phyloP scores from a whole-genome alignment of 2,329 filamentous ascomycete genomes.

The Fusarium torreyae region DNA sequence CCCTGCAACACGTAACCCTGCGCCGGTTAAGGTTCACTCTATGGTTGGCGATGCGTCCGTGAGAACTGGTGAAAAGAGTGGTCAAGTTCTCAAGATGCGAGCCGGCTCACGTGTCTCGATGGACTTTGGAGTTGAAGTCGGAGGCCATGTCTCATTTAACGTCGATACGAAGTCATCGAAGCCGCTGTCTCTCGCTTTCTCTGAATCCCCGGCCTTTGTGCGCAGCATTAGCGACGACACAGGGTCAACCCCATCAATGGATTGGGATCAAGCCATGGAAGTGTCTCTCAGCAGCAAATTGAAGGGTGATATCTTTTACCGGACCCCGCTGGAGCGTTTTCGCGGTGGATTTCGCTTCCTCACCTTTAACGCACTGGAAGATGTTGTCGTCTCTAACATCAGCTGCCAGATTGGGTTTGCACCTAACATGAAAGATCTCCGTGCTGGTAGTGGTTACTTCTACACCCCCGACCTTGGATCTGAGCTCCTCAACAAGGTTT shows the following conservation, averaged over 20 bases:
- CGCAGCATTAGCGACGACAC: not conserved
- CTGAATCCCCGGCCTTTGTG: not conserved
- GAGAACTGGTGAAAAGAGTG: not conserved
- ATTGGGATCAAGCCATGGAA: constrained; percentile 1
- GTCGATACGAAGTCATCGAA: not conserved
- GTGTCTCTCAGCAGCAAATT: not conserved
- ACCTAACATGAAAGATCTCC: not conserved
- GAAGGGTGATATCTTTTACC: not conserved
- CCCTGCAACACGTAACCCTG: not conserved
- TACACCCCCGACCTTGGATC: not conserved
- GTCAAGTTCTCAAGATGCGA: not conserved
- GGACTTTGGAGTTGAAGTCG: not conserved
- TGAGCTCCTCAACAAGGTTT: not conserved
- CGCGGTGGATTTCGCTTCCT: not conserved
- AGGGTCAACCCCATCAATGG: not conserved
- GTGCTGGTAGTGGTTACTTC: not conserved
- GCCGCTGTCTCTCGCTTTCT: not conserved
- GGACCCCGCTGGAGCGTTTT: not conserved
- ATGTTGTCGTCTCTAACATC: not conserved
- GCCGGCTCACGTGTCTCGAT: not conserved
- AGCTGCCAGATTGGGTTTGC: not conserved
- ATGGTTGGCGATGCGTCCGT: not conserved
- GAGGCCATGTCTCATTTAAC: not conserved
- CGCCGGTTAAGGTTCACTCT: not conserved
- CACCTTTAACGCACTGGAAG: not conserved